phyloP scores from a whole-genome alignment of 2,329 filamentous ascomycete genomes.

The Epichloe gansuensis region DNA sequence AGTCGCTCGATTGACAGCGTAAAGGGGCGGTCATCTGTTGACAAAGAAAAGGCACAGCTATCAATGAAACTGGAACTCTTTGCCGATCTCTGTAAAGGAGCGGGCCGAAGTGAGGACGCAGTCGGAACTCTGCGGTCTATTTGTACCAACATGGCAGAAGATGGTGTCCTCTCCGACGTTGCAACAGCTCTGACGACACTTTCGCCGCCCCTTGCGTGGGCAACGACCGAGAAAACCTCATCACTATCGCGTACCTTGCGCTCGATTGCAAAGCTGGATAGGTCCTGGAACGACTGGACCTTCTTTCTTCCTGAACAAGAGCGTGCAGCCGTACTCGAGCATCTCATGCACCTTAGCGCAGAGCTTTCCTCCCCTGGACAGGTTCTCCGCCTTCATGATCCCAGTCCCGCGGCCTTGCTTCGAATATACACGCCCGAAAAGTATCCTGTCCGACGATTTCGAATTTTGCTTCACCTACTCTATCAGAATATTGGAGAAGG shows the following conservation, averaged over 20 bases:
- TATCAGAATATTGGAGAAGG: constrained; percentile 34
- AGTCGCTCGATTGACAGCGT: constrained; percentile 52
- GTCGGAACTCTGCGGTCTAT: constrained; percentile 45
- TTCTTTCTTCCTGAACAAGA: constrained; percentile 37
- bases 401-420: constrained; percentile 33
- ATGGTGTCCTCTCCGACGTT: constrained; percentile 43
- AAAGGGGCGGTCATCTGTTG: constrained; percentile 36
- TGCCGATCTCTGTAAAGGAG: constrained; percentile 44
- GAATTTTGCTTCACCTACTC: constrained; percentile 37
- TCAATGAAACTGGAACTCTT: constrained; percentile 53
- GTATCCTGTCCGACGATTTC: constrained; percentile 39
- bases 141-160: constrained; percentile 46
- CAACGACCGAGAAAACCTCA: constrained; percentile 33
- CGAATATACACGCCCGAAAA: constrained; percentile 35
- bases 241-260: constrained; percentile 46
- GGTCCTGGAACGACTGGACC: constrained; percentile 43
- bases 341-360: constrained; percentile 40
- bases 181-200: constrained; percentile 33
- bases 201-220: constrained; percentile 42
- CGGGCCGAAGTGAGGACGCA: constrained; percentile 42
- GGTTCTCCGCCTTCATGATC: constrained; percentile 29
- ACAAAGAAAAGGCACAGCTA: constrained; percentile 48
- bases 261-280: constrained; percentile 46
- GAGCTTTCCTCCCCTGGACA: constrained; percentile 21
- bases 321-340: constrained; percentile 46